Evolutionary conservation across 768 basidiomycete genomes (phyloP), one percentile per base, ranked within the genome.

Genomic region (Psilocybe cubensis): DNA sequence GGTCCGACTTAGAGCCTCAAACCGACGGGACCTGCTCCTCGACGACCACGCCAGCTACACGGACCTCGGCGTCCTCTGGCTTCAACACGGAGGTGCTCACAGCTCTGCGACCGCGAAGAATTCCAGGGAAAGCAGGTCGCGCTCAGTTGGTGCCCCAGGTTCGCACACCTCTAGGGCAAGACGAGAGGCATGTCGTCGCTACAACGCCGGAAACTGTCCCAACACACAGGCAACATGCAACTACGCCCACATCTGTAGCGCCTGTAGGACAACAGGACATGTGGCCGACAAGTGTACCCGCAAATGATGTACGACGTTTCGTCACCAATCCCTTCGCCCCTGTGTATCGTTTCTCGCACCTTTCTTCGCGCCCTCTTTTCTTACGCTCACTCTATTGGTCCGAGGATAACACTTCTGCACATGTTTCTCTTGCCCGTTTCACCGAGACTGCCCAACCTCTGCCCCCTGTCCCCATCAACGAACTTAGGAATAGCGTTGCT

Each of bases 211-310:
- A 10, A 40, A 27, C 11, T 68, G 65, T 45, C 59, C 59, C 0
- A 64, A 62, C 52, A 20, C 56, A 5, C 25, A 17, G 33, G 42
- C 43, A 18, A 42, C n/a, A 1, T 68, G 64, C 53, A 29, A 54
- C 29, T 66, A 64, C 29, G 41, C 48, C 11, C 64, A 68, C 41
- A 48, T 65, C 41, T 66, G 65, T 27, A 18, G 31, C n/a, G 60
- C 44, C 18, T 68, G 67, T 53, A 21, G 41, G 4, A 52, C 21
- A 25, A 52, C 45, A 0, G 50, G 52, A 7, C 64, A 63, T 23
- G 25, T 45, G 43, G 3, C 27, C 2, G 10, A 14, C 1, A 57
- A 35, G 1, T 64, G 66, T 43, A 21, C 2, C 10, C 1, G 21
- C 3, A 27, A 9, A 8, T 10, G 14, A 4, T 43, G 23, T 8